Evolutionary conservation across 78 protist species (phyloP), one percentile per base, ranked within the genome.

Genomic region (Chrysochromulina parva): DNA sequence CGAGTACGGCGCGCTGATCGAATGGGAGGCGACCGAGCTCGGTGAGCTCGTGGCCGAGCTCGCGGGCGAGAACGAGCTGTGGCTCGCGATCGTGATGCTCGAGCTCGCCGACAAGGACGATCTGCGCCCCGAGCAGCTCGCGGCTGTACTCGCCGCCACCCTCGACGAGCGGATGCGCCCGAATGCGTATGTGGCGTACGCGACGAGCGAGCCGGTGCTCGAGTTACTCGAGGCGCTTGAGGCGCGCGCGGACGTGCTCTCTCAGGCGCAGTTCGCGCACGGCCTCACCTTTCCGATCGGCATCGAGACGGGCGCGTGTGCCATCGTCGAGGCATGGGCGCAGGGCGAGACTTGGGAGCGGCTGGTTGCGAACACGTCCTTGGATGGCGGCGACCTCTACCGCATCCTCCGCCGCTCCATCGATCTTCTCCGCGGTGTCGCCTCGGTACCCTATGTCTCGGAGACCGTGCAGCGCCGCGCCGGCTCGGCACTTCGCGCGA

Each of bases 261-360:
- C 0, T 16, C 17, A 4, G 26, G 62, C 60, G 24, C 86, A 78
- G 59, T 0, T 0, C 19, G 22, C 0, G 19, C 26, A 11, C 22
- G 86, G 86, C 26, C 47, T 78, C 20, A 0, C 16, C 24, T 78
- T 50, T 47, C 28, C 86, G 2, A 62, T 78, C 47, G 24, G 22
- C 13, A 19, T 22, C 4, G 59, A 53, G 13, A 62, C 50, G 10
- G 62, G 48, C 14, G 0, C 17, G 28, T 53, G 57, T 19, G 86
- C 62, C 62, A 58, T 78, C 0, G 86, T 78, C 26, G 57, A 78
- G 86, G 86, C 86, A 62, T 78, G 86, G 86, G 86, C 86, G 9
- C 26, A 2, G 48, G 86, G 86, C n/a, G 19, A 10, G 86, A 26
- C 9, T 4, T 78, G 86, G 86, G 48, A 0, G 3, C 2, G 0